phyloP scores from a whole-genome alignment of 1,139 yeast genomes.

The Pichia sp. region DNA sequence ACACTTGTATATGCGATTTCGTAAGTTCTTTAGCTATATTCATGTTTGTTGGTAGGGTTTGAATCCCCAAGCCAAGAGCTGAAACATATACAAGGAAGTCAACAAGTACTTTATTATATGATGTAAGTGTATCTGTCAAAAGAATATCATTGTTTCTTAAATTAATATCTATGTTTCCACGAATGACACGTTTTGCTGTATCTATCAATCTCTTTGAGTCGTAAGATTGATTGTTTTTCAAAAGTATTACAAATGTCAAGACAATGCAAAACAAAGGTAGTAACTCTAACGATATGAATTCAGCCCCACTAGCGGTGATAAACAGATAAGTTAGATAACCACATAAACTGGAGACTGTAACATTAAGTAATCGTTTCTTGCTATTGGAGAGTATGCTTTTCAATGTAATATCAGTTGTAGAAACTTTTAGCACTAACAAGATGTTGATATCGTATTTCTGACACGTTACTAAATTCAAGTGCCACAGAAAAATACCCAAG shows the following conservation, averaged over 20 bases:
- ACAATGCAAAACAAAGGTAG: conserved; percentile 24
- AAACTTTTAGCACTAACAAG: conserved; percentile 32
- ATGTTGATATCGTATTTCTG: conserved; percentile 34
- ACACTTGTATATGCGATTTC: conserved; percentile 22
- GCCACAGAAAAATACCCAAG: conserved; percentile 47
- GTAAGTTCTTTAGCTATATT: conserved; percentile 17
- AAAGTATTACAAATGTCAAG: conserved; percentile 15
- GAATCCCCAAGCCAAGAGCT: conserved; percentile 36
- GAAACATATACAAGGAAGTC: conserved; percentile 50
- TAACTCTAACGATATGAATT: conserved; percentile 18
- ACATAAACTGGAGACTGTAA: conserved; percentile 26
- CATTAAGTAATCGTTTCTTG: conserved; percentile 21
- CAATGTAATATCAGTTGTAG: conserved; percentile 19
- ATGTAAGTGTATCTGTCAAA: conserved; percentile 72
- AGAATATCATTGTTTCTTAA: conserved; percentile 73
- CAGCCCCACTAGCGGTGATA: conserved; percentile 16
- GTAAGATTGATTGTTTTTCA: conserved; percentile 17
- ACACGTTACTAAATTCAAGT: conserved; percentile 34
- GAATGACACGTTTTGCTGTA: conserved; percentile 45
- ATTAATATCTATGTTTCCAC: conserved; percentile 50
- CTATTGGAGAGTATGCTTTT: conserved; percentile 19
- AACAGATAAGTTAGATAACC: conserved; percentile 25
- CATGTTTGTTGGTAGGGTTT: conserved; percentile 24
- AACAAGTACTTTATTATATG: conserved; percentile 67
- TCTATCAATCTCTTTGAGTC: conserved; percentile 42